Evolutionary conservation across 257 asterid genomes (phyloP).

Genomic region (Fraxinus quadrangulata): DNA sequence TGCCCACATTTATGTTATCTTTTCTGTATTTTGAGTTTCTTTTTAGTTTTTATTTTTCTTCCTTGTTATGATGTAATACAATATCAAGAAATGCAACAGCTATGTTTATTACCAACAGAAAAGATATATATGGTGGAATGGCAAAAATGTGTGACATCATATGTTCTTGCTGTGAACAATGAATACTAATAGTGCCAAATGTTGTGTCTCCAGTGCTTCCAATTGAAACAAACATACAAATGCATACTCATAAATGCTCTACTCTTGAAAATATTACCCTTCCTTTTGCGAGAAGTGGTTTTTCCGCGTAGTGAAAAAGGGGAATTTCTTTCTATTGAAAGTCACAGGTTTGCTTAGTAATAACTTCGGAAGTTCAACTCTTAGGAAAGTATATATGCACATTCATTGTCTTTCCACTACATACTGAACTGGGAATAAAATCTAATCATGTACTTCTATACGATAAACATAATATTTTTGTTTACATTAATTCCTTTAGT

Average conservation of each 20-base stretch:
- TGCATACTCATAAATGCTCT: not conserved
- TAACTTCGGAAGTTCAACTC: not conserved
- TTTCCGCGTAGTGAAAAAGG: not conserved
- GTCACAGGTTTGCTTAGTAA: not conserved
- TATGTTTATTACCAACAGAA: not conserved
- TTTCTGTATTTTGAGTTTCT: not conserved
- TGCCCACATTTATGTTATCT: not conserved
- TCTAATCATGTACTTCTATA: not conserved
- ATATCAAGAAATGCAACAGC: not conserved
- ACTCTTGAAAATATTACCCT: not conserved
- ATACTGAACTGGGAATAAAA: constrained; percentile 1
- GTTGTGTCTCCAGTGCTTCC: not conserved
- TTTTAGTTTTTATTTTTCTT: too few species aligned
- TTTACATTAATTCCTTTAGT: not conserved
- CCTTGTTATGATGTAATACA: not conserved
- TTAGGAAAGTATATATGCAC: not conserved
- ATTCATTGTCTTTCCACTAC: not conserved
- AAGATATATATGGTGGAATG: not conserved
- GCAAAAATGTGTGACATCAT: not conserved
- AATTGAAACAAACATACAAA: not conserved
- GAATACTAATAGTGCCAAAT: not conserved
- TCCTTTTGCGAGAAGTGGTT: not conserved
- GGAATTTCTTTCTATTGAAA: not conserved
- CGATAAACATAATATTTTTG: not conserved
- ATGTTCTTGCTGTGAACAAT: not conserved